Base-by-base conservation (phyloP, 805 yeast genomes). In the Lachancea kluyveri region DNA sequence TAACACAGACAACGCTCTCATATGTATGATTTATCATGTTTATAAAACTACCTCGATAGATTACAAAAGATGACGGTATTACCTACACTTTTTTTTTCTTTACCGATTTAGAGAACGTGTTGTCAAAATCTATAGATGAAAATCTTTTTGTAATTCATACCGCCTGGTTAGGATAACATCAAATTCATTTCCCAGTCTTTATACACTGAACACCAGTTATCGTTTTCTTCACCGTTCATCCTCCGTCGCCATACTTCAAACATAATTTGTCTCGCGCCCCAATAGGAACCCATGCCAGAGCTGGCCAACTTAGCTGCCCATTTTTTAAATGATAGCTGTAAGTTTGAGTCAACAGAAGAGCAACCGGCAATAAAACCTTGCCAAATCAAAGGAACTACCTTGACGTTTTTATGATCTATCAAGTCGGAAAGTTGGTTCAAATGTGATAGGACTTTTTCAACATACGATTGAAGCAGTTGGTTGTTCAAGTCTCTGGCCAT, bases 351-450 rank as follows among this genome's bases (percentile, higher is more conserved):
- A 37, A 72, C 69, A 8, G 87, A 79, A 40, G 82, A 86, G 47
- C 92, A 79, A 0, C 94, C 95, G 1, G 90, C 87, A 26, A 86
- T 79, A 44, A 86, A 86, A 0, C 92, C 94, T 49, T 82, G 90
- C 92, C 95, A 86, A 45, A 84, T 76, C 20, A 84, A 60, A 4
- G 96, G 95, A 21, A 79, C 73, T 13, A 79, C 70, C 1, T 79
- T 75, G 16, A 72, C 76, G 13, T 67, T 59, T 11, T 61, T 54
- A 3, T 42, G 40, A 5, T 70, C 68, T 20, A 79, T 74, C 29
- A 83, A 60, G 24, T 54, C 50, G 36, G 77, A 82, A 34, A 86
- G 70, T 35, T 68, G 64, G 46, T 79, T 75, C 42, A 85, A 59
- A 49, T 80, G 86, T 15, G 65, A 60, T 30, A 85, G 62, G 2